A percentile compares a stretch with the other conserved stretches of the same genome.
These are phyloP conservation scores for Jaapia argillacea DNA, from an alignment of 768 basidiomycete species.

Conservation along the genomic window DNA sequence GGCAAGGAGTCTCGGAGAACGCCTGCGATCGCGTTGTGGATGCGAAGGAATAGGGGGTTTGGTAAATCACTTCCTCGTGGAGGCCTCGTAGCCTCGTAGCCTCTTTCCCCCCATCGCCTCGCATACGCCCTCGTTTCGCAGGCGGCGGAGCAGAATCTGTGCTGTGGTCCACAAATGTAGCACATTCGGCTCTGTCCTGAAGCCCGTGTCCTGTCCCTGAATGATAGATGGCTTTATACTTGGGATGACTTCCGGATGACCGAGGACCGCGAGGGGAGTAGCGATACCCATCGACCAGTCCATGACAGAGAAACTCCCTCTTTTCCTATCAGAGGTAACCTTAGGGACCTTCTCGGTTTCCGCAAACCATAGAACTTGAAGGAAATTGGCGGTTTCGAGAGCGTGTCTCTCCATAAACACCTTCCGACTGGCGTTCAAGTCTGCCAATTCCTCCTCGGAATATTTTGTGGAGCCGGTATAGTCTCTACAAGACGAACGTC, in stretches of 20 bases:
- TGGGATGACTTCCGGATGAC: conserved; percentile 15
- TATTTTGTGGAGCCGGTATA: conserved; percentile 25
- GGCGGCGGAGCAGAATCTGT: too few species aligned
- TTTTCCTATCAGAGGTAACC: conserved; percentile 15
- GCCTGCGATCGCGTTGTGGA: too few species aligned
- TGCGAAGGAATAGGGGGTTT: too few species aligned
- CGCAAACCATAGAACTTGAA: conserved; percentile 20
- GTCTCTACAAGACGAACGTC: conserved; percentile 23
- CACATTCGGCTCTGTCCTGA: too few species aligned
- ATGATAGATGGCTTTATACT: too few species aligned
- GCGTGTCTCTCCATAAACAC: conserved; percentile 19
- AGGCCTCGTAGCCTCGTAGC: too few species aligned
- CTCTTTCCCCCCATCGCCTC: too few species aligned
- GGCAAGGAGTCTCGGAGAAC: too few species aligned
- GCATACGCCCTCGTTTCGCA: too few species aligned
- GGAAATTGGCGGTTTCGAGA: conserved; percentile 18
- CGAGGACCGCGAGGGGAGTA: conserved; percentile 20
- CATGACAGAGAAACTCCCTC: conserved; percentile 25
- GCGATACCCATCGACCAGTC: conserved; percentile 30
- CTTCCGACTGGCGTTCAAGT: conserved; percentile 15
- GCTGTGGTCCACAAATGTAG: too few species aligned
- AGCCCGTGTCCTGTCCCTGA: too few species aligned
- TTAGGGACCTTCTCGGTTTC: conserved; percentile 17
- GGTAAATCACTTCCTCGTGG: too few species aligned
- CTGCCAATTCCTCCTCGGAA: conserved; percentile 22